A percentile compares a stretch with the other conserved stretches of the same genome.
phyloP scores from a whole-genome alignment of 192 early-diverging fungal genomes.

The Dissophora ornata region DNA sequence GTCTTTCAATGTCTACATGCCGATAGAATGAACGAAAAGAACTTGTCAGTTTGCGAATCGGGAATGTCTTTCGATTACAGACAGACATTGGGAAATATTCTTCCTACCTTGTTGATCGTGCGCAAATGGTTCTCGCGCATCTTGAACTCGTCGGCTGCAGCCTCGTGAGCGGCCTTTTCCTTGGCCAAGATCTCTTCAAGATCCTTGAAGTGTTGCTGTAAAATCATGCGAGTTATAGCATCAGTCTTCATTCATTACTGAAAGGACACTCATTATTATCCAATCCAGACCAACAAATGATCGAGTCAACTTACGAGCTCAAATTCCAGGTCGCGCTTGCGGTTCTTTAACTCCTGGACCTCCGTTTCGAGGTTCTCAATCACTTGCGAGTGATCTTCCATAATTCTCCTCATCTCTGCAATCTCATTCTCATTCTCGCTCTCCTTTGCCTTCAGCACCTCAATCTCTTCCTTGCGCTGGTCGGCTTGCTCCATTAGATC shows the following conservation, averaged over 20 bases:
- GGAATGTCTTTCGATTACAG: too few relatives aligned
- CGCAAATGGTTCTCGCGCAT: slow-evolving; percentile 72
- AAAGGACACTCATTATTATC: too few relatives aligned
- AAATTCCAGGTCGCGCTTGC: slow-evolving; percentile 10
- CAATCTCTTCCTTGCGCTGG: neutral
- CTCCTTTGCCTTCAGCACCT: neutral
- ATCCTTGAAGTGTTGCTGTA: slow-evolving; percentile 48
- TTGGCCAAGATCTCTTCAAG: slow-evolving; percentile 52
- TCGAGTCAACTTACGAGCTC: slow-evolving; percentile 21
- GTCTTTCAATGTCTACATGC: slow-evolving; percentile 75
- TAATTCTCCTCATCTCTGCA: neutral
- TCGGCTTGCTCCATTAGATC: neutral
- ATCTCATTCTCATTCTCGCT: neutral
- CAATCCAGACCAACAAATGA: neutral
- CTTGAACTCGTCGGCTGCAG: slow-evolving; percentile 62
- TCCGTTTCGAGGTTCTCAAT: slow-evolving; percentile 1
- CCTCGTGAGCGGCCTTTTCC: slow-evolving; percentile 32
- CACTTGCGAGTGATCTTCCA: neutral
- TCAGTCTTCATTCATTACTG: neutral
- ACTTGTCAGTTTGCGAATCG: too few relatives aligned
- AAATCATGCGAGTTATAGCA: neutral
- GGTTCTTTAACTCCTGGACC: neutral
- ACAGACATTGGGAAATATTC: too few relatives aligned
- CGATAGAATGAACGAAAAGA: neutral
- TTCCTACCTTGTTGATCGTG: slow-evolving; percentile 74